Evolutionary conservation across 257 asterid species (phyloP).

Genomic region (Solanum tacnaense): DNA sequence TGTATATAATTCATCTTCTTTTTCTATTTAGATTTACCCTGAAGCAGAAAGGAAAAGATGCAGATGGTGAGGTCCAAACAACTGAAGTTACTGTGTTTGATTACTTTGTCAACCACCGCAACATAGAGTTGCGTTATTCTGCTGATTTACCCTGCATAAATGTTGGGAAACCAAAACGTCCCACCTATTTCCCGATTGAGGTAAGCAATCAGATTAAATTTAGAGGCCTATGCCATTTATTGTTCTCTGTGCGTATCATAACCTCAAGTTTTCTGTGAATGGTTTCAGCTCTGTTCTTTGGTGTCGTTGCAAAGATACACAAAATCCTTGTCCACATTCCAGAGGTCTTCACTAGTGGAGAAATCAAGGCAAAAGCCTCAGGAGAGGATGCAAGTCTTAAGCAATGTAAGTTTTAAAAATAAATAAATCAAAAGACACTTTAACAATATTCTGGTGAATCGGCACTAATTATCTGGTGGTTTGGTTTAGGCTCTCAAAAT

Average conservation of each 20-base stretch:
- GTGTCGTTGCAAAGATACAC: slow-evolving; percentile 82
- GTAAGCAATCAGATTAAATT: slow-evolving; percentile 8
- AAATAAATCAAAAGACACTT: neutral
- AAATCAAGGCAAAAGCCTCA: slow-evolving; percentile 90
- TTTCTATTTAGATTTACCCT: slow-evolving; percentile 44
- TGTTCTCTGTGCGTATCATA: neutral
- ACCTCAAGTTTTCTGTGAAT: neutral
- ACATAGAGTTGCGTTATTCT: slow-evolving; percentile 65
- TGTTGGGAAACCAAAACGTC: slow-evolving; percentile 82
- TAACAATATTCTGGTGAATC: neutral
- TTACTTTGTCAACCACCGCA: slow-evolving; percentile 68
- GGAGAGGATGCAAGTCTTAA: slow-evolving; percentile 65
- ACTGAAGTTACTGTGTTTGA: slow-evolving; percentile 71
- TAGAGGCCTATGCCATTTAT: neutral
- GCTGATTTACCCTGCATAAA: slow-evolving; percentile 86
- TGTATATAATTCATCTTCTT: neutral
- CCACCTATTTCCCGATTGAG: slow-evolving; percentile 82
- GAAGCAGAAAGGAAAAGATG: slow-evolving; percentile 48
- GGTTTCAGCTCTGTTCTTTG: slow-evolving; percentile 51
- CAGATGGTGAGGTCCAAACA: slow-evolving; percentile 42
- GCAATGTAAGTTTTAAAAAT: slow-evolving; percentile 23
- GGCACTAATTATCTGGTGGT: neutral
- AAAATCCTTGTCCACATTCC: slow-evolving; percentile 61
- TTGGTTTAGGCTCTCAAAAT: slow-evolving; percentile 63
- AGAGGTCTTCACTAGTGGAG: slow-evolving; percentile 74